Percentiles rank a stretch among this genome's conserved stretches.
These are phyloP conservation scores for Herpetomonas tarakana DNA, from an alignment of 208 protist species.

Conservation along the genomic window DNA sequence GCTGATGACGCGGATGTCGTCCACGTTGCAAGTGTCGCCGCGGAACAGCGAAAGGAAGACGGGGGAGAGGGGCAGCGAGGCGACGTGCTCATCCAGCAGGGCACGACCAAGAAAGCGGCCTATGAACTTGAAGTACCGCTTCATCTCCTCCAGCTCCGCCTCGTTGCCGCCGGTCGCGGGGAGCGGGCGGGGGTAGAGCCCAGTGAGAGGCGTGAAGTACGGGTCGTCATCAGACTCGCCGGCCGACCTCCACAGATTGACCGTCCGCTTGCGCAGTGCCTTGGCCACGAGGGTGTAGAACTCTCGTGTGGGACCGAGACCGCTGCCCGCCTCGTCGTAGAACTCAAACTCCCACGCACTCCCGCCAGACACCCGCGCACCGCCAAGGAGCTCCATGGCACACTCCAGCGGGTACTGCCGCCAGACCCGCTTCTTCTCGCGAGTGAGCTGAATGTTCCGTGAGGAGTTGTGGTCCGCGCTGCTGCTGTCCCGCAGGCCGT, in stretches of 20 bases:
- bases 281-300: conserved; percentile 87
- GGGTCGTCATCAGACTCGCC: conserved; percentile 38
- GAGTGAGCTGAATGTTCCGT: conserved; percentile 18
- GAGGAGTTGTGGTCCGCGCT: conserved; percentile 11
- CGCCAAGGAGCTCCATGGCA: conserved; percentile 21
- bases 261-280: conserved; percentile 47
- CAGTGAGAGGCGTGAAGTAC: conserved; percentile 45
- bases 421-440: conserved; percentile 51
- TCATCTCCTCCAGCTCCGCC: conserved; percentile 18
- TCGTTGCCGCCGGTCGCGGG: conserved; percentile 4
- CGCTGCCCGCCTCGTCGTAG: conserved; percentile 86
- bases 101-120: conserved; percentile 79
- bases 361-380: conserved; percentile 20
- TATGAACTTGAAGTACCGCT: conserved; percentile 49
- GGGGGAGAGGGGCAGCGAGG: conserved; percentile 65
- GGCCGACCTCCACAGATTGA: conserved; percentile 55
- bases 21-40: conserved; percentile 56
- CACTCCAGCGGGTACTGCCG: conserved; percentile 32
- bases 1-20: conserved; percentile 68
- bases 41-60: conserved; percentile 72
- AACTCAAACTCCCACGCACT: conserved; percentile 86
- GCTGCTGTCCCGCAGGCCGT: conserved; percentile 22
- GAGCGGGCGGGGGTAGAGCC: conserved; percentile 63
- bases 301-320: conserved; percentile 85
- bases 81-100: conserved; percentile 73